Evolutionary conservation across 2,329 filamentous ascomycete species (phyloP).

Genomic region (Botrytis tulipae): DNA sequence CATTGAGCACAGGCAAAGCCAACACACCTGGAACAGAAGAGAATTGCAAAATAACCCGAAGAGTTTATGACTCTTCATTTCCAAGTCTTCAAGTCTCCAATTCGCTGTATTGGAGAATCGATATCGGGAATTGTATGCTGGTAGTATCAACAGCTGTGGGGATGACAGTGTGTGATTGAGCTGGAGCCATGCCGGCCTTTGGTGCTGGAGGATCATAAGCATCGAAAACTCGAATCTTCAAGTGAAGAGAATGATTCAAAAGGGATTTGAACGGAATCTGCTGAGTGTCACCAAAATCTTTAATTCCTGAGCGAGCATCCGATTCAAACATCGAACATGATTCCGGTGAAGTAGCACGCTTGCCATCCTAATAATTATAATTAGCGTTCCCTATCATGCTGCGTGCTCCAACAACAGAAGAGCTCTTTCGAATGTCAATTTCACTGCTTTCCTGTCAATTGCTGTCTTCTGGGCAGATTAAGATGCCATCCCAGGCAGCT

Average conservation of each 20-base stretch:
- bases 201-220: not conserved
- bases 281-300: not conserved
- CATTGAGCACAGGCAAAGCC: not conserved
- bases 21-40: not conserved
- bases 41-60: not conserved
- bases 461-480: not conserved
- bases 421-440: not conserved
- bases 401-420: not conserved
- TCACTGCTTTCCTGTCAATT: not conserved
- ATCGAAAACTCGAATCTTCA: not conserved
- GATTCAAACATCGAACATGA: not conserved
- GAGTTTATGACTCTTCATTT: not conserved
- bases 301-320: not conserved
- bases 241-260: not conserved
- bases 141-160: not conserved
- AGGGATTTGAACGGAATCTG: not conserved
- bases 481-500: not conserved
- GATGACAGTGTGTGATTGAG: not conserved
- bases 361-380: not conserved
- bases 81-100: not conserved
- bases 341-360: not conserved
- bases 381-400: not conserved
- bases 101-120: not conserved
- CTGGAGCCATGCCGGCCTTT: not conserved
- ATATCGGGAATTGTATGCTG: not conserved